Evolutionary conservation across 371 early-diverging fungal species (phyloP).

Genomic region (Syncephalastrum sp.): DNA sequence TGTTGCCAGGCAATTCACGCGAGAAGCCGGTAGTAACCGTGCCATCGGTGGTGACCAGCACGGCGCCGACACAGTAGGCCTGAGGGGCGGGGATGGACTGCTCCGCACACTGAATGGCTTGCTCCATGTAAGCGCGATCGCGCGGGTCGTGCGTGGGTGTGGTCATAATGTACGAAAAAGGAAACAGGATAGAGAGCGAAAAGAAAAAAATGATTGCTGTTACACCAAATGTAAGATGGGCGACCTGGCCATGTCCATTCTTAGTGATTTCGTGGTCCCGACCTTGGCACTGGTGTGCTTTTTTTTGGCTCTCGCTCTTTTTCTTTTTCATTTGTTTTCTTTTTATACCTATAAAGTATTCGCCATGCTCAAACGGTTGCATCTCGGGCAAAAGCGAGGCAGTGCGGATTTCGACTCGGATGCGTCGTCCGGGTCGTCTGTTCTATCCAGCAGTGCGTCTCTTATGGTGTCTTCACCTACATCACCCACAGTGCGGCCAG

Average conservation of each 20-base stretch:
- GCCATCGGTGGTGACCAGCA: conserved; percentile 55
- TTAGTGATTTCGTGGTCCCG: conserved; percentile 8
- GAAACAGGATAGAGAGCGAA: neutral
- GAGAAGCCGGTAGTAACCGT: conserved; percentile 74
- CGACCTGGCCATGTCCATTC: neutral
- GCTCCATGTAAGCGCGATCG: conserved; percentile 34
- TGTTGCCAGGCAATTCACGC: conserved; percentile 88
- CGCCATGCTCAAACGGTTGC: too few relatives aligned
- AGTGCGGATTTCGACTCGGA: neutral
- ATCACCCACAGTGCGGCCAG: too few relatives aligned
- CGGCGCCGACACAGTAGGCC: conserved; percentile 94
- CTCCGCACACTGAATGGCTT: conserved; percentile 77
- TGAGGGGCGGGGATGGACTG: conserved; percentile 71
- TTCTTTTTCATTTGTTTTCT: neutral
- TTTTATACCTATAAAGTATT: neutral
- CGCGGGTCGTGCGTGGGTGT: conserved; percentile 25
- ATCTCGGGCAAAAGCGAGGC: neutral
- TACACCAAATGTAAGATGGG: conserved; percentile 1
- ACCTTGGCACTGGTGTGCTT: neutral
- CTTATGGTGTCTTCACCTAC: neutral
- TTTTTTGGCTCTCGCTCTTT: conserved; percentile 2
- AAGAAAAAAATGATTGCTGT: neutral
- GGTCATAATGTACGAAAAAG: conserved; percentile 6
- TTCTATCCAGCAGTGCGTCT: too few relatives aligned
- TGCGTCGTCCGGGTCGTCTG: neutral